Percentiles rank a stretch among this genome's conserved stretches.
Evolutionary conservation across 305 asterid genomes (phyloP).

Genomic region (Striga hermonthica): DNA sequence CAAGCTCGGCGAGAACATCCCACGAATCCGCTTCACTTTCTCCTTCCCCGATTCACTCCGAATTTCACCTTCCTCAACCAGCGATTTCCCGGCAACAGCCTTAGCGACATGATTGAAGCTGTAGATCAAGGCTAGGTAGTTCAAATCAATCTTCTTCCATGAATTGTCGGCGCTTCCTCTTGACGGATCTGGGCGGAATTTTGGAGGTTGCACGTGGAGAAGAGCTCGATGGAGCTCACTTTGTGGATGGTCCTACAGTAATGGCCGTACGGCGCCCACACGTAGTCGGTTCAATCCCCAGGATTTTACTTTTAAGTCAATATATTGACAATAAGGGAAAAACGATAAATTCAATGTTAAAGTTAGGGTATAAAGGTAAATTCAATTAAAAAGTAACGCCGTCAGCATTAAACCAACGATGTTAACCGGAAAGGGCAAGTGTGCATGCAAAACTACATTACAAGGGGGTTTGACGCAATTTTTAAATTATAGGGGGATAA

Average conservation of each 20-base stretch:
- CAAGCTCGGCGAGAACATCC: not conserved
- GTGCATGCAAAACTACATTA: too few relatives aligned
- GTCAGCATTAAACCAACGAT: too few relatives aligned
- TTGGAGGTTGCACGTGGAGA: constrained; percentile 37
- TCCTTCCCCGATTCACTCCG: not conserved
- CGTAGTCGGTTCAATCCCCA: constrained; percentile 26
- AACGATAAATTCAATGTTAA: too few relatives aligned
- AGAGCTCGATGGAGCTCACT: constrained; percentile 30
- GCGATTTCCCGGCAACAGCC: constrained; percentile 38
- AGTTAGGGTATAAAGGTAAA: too few relatives aligned
- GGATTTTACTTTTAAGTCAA: too few relatives aligned
- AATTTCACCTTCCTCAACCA: constrained; percentile 31
- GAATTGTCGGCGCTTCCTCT: constrained; percentile 14
- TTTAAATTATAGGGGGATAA: too few relatives aligned
- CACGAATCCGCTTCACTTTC: not conserved
- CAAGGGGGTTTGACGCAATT: too few relatives aligned
- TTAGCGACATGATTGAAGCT: constrained; percentile 34
- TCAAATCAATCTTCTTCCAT: constrained; percentile 31
- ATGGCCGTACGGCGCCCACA: constrained; percentile 34
- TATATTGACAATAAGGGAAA: too few relatives aligned
- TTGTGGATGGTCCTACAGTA: constrained; percentile 37
- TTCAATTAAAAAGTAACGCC: too few relatives aligned
- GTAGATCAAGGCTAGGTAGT: constrained; percentile 23
- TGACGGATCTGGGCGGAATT: constrained; percentile 31
- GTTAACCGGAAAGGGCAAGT: too few relatives aligned